phyloP scores from a whole-genome alignment of 2,329 filamentous ascomycete species.

The Xylariaceae sp. region DNA sequence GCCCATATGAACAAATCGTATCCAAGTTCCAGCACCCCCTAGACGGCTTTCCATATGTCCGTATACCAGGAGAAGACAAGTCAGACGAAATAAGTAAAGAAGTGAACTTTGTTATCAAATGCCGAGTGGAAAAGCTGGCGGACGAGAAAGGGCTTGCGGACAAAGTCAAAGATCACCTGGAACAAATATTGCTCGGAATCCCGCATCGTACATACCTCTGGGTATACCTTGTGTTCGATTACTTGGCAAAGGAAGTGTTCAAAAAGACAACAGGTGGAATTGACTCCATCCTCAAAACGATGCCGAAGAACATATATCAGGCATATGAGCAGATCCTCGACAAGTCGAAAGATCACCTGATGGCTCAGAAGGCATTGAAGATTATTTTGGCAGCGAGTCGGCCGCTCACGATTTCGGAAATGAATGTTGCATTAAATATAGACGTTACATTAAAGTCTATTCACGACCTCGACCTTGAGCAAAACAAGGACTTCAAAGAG shows the following conservation, averaged over 20 bases:
- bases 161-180: neutral
- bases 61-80: slow-evolving; percentile 25
- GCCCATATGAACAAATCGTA: slow-evolving; percentile 21
- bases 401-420: slow-evolving; percentile 21
- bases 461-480: slow-evolving; percentile 14
- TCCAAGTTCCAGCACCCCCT: neutral
- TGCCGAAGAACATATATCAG: slow-evolving; percentile 17
- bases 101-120: slow-evolving; percentile 21
- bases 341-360: neutral
- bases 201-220: slow-evolving; percentile 26
- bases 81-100: slow-evolving; percentile 19
- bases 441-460: slow-evolving; percentile 3
- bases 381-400: slow-evolving; percentile 16
- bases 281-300: neutral
- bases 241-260: slow-evolving; percentile 7
- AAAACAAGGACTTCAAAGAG: slow-evolving; percentile 4
- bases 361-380: slow-evolving; percentile 14
- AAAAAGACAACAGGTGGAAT: slow-evolving; percentile 1
- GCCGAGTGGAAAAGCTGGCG: slow-evolving; percentile 8
- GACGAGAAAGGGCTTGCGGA: neutral
- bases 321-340: slow-evolving; percentile 22
- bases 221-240: slow-evolving; percentile 27
- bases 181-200: slow-evolving; percentile 8
- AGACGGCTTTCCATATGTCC: slow-evolving; percentile 8
- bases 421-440: slow-evolving; percentile 22